Evolutionary conservation across 176 grass and related monocot genomes (phyloP), one percentile per base, ranked within the genome.

Genomic region (Oryza longistaminata): DNA sequence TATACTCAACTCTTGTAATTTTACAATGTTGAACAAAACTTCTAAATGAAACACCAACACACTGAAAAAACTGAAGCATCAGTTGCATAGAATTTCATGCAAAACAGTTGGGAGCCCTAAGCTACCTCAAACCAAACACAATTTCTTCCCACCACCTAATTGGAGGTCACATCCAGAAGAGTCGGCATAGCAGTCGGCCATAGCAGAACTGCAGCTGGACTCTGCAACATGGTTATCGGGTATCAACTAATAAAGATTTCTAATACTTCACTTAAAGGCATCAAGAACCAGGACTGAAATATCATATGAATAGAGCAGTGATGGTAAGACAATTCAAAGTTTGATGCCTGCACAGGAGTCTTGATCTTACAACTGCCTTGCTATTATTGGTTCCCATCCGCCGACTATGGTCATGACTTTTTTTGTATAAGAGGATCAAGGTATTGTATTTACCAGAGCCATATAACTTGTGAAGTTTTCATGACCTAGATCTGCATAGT

Each of bases 381-480:
- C 87, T 88, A 88, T 81, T 79, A 90, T 61, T 82, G 82, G 66
- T 85, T 85, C 66, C 88, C 67, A 60, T 92, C 74, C 26, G 70
- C 45, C 66, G 71, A 90, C 85, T 84, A 77, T 8, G 52, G 75
- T 72, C 82, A 87, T 75, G 79, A 90, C 66, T 67, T 61, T 82
- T 76, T 82, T 76, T 48, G 74, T 77, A 85, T 87, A 90, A 87
- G 69, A 88, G 87, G 31, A 46, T 87, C 86, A 83, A 87, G 82
- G 83, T 87, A 80, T 75, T 78, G 82, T 83, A 94, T 90, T 99
- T 96, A 99, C 97, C 97, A 99, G 86, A 71, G 93, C 97, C 93
- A 99, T 99, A 72, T 99, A 99, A 90, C 93, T 94, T 17, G 69
- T 90, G 89, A 99, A 99, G 50, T 83, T 96, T 86, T 99, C 84